A percentile compares a stretch with the other conserved stretches of the same genome.
These are phyloP conservation scores for Trichophaea hybrida DNA, from an alignment of 2,329 filamentous ascomycete species.

Conservation along the genomic window DNA sequence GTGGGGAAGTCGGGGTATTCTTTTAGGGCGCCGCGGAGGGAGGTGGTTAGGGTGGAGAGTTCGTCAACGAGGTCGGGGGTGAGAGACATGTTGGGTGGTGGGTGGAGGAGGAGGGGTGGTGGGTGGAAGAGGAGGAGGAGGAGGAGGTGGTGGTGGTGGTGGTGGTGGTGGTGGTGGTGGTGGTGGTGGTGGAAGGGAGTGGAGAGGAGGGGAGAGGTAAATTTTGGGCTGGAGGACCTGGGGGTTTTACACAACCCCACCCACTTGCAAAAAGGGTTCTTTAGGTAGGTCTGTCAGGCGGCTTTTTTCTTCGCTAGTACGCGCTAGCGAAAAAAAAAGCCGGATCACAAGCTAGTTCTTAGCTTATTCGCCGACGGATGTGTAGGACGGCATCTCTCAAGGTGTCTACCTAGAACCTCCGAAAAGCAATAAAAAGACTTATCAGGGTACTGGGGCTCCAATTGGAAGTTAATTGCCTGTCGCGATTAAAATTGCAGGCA, in stretches of 20 bases:
- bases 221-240: too few relatives aligned
- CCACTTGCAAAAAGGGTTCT: background rate
- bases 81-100: background rate
- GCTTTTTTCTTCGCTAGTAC: background rate
- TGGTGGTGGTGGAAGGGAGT: background rate
- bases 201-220: too few relatives aligned
- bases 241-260: too few relatives aligned
- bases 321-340: background rate
- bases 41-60: constrained; percentile 50
- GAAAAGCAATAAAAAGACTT: too few relatives aligned
- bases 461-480: too few relatives aligned
- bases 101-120: background rate
- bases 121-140: background rate
- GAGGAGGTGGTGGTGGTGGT: background rate
- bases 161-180: too few relatives aligned
- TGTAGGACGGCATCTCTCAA: too few relatives aligned
- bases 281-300: background rate
- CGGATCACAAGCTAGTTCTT: too few relatives aligned
- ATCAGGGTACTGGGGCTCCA: too few relatives aligned
- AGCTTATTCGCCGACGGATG: too few relatives aligned
- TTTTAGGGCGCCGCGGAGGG: constrained; percentile 57
- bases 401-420: too few relatives aligned
- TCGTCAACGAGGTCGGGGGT: constrained; percentile 35
- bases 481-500: too few relatives aligned
- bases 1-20: constrained; percentile 86